Evolutionary conservation across 2,329 filamentous ascomycete species (phyloP).

Genomic region (Aspergillus udagawae): DNA sequence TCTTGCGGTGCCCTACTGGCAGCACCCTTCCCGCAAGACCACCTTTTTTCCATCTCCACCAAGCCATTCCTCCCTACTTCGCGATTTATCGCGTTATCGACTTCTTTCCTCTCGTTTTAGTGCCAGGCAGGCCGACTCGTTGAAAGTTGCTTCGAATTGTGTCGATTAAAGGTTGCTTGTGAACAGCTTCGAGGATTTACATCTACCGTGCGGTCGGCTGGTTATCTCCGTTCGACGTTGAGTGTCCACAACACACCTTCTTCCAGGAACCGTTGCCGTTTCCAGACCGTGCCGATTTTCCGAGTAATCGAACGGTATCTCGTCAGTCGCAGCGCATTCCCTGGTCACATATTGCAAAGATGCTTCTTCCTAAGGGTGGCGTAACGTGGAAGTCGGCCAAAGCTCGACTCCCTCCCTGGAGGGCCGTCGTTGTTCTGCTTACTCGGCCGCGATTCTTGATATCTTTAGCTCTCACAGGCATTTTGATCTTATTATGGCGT

Average conservation of each 20-base stretch:
- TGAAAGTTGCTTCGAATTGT: background rate
- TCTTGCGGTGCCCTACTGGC: background rate
- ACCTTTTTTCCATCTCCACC: background rate
- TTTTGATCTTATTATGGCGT: slow-evolving; percentile 81
- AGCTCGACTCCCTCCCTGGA: slow-evolving; percentile 70
- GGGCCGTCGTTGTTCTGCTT: slow-evolving; percentile 66
- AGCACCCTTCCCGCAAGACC: background rate
- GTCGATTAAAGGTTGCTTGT: background rate
- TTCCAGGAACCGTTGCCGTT: slow-evolving; percentile 12
- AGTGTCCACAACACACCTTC: slow-evolving; percentile 2
- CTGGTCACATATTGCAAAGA: slow-evolving; percentile 39
- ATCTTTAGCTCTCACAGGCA: slow-evolving; percentile 64
- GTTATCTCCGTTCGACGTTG: background rate
- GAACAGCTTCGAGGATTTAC: background rate
- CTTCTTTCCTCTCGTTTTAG: background rate
- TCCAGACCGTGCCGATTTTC: slow-evolving; percentile 6
- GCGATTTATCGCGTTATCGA: background rate
- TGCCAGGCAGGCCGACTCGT: background rate
- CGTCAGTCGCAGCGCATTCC: background rate
- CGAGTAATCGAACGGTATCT: background rate
- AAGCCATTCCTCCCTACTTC: background rate
- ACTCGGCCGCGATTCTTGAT: slow-evolving; percentile 76
- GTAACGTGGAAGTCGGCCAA: slow-evolving; percentile 89
- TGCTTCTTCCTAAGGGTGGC: slow-evolving; percentile 88
- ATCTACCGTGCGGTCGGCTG: background rate